Conservation (phyloP, 306 rosid species). For the Cucurbita pepo region DNA sequence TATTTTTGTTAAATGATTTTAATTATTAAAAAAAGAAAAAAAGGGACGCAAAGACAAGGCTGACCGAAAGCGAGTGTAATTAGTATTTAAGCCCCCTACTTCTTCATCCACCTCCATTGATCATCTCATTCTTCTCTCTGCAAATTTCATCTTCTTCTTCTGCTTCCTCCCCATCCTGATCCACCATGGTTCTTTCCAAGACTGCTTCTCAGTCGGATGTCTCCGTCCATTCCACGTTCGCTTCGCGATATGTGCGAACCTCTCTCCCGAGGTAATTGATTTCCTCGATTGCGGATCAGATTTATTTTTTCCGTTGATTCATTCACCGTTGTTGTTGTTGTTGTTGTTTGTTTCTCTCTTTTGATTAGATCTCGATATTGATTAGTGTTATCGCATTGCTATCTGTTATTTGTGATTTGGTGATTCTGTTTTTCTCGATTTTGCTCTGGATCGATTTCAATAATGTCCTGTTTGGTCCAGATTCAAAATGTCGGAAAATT, state of each 20-base stretch:
- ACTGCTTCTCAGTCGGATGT: constrained; percentile 42
- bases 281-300: neutral
- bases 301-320: neutral
- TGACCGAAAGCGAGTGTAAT: too few species aligned
- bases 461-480: constrained; percentile 4
- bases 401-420: neutral
- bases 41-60: too few species aligned
- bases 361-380: neutral
- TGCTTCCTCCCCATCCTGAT: neutral
- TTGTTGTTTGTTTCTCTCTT: neutral
- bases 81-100: neutral
- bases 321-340: neutral
- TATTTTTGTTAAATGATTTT: too few species aligned
- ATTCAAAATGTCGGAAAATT: constrained; percentile 34
- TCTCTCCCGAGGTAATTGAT: constrained; percentile 52
- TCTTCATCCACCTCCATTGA: neutral
- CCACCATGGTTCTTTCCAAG: constrained; percentile 63
- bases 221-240: constrained; percentile 74
- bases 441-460: neutral
- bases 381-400: neutral
- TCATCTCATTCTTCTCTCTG: neutral
- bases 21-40: too few species aligned
- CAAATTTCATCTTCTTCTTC: neutral
- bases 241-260: constrained; percentile 69
- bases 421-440: neutral